Evolutionary conservation across 257 asterid species (phyloP).

Genomic region (Buddleja alternifolia): DNA sequence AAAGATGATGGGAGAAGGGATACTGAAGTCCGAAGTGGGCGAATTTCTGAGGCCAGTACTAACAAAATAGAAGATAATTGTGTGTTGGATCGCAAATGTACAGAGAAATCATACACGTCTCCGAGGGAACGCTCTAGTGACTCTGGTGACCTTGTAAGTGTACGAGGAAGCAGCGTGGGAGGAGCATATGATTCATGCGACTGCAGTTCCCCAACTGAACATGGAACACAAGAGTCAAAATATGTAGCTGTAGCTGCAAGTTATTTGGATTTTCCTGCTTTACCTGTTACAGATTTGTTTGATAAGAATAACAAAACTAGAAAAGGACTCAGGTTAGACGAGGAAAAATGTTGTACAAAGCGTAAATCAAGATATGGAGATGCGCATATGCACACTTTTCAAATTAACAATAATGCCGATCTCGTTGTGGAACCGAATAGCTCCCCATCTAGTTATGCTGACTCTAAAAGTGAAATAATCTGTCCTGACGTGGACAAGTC

Average conservation of each 20-base stretch:
- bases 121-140: slow-evolving; percentile 60
- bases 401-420: slow-evolving; percentile 80
- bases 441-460: slow-evolving; percentile 48
- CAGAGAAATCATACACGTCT: slow-evolving; percentile 47
- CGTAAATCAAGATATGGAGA: slow-evolving; percentile 67
- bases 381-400: slow-evolving; percentile 83
- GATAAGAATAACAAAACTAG: slow-evolving; percentile 52
- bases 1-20: slow-evolving; percentile 64
- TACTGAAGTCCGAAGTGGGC: slow-evolving; percentile 51
- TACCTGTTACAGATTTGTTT: slow-evolving; percentile 83
- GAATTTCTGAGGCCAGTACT: slow-evolving; percentile 47
- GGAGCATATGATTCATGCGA: slow-evolving; percentile 64
- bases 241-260: slow-evolving; percentile 44
- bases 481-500: slow-evolving; percentile 41
- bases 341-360: slow-evolving; percentile 48
- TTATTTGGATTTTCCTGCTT: slow-evolving; percentile 82
- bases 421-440: slow-evolving; percentile 74
- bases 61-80: slow-evolving; percentile 41
- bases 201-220: slow-evolving; percentile 48
- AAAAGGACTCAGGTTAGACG: slow-evolving; percentile 55
- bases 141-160: slow-evolving; percentile 71
- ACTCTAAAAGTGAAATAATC: slow-evolving; percentile 53
- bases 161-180: slow-evolving; percentile 58
- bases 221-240: slow-evolving; percentile 50
- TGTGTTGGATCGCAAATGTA: slow-evolving; percentile 47